Percentiles rank a stretch among this genome's conserved stretches.
Conservation (phyloP, 2,329 filamentous ascomycete species). For the Parastagonospora nodorum region DNA sequence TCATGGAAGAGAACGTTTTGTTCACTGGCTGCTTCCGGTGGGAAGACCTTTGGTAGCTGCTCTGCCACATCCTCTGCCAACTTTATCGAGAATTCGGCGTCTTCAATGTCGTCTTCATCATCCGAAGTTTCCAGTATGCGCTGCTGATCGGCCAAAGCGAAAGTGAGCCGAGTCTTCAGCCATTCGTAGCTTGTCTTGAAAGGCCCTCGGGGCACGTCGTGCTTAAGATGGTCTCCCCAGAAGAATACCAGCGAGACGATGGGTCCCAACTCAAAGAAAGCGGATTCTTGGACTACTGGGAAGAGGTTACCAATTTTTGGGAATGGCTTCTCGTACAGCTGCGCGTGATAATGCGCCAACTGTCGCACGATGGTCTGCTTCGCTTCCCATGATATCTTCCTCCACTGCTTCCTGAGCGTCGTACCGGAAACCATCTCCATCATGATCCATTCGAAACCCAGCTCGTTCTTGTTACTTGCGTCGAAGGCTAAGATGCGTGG, state of each 20-base stretch:
- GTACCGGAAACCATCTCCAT: constrained; percentile 23
- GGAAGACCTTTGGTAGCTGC: constrained; percentile 7
- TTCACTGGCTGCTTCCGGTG: neutral
- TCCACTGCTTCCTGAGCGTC: neutral
- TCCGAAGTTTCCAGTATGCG: constrained; percentile 1
- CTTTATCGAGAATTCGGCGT: constrained; percentile 4
- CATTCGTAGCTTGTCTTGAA: constrained; percentile 9
- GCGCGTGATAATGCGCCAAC: constrained; percentile 4
- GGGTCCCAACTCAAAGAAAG: neutral
- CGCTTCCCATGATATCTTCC: constrained; percentile 4
- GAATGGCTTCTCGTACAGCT: constrained; percentile 2
- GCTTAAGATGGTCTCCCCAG: constrained; percentile 2
- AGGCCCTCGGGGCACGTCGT: constrained; percentile 9
- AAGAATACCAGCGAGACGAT: constrained; percentile 10
- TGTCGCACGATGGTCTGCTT: constrained; percentile 1
- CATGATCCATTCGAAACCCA: constrained; percentile 34
- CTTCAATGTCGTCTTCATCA: constrained; percentile 15
- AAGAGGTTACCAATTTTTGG: constrained; percentile 3
- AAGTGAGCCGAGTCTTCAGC: constrained; percentile 3
- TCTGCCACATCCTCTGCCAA: constrained; percentile 4
- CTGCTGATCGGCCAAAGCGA: constrained; percentile 3
- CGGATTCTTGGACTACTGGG: neutral
- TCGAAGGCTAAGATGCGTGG: constrained; percentile 16
- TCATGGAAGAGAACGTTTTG: constrained; percentile 7
- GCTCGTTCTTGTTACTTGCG: constrained; percentile 11